Evolutionary conservation across 2,329 filamentous ascomycete species (phyloP).

Genomic region (Lithohypha guttulata): DNA sequence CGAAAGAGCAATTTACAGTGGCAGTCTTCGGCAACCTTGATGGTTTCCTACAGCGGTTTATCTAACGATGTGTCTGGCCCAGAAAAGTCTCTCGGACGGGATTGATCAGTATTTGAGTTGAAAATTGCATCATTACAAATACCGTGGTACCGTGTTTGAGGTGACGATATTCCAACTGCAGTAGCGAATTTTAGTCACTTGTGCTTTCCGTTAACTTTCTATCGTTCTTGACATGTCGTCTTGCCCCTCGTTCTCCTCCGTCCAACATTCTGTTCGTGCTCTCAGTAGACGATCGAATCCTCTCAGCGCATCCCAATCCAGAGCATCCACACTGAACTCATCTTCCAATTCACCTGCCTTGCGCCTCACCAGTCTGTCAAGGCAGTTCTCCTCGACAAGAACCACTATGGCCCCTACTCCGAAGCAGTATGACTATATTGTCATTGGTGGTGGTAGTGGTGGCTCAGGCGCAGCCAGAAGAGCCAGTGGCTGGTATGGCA

Average conservation of each 20-base stretch:
- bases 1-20: too few relatives aligned
- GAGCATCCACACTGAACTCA: background rate
- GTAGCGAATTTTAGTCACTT: background rate
- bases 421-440: slow-evolving; percentile 44
- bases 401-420: slow-evolving; percentile 36
- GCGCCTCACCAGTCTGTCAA: slow-evolving; percentile 29
- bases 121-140: slow-evolving; percentile 6
- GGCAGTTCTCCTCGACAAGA: slow-evolving; percentile 31
- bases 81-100: background rate
- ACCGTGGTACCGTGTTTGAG: background rate
- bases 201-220: slow-evolving; percentile 1
- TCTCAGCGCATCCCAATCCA: background rate
- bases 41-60: too few relatives aligned
- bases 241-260: slow-evolving; percentile 8
- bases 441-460: slow-evolving; percentile 44
- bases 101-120: background rate
- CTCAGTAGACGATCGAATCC: slow-evolving; percentile 3
- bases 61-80: background rate
- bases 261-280: slow-evolving; percentile 7
- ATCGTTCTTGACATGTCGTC: slow-evolving; percentile 16
- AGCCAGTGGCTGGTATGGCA: slow-evolving; percentile 42
- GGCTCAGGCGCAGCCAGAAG: slow-evolving; percentile 40
- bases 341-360: slow-evolving; percentile 1
- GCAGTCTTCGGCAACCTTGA: too few relatives aligned
- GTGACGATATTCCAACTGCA: background rate